Conservation (phyloP, 148 eudicot genomes). For the Polygonum aviculare region DNA sequence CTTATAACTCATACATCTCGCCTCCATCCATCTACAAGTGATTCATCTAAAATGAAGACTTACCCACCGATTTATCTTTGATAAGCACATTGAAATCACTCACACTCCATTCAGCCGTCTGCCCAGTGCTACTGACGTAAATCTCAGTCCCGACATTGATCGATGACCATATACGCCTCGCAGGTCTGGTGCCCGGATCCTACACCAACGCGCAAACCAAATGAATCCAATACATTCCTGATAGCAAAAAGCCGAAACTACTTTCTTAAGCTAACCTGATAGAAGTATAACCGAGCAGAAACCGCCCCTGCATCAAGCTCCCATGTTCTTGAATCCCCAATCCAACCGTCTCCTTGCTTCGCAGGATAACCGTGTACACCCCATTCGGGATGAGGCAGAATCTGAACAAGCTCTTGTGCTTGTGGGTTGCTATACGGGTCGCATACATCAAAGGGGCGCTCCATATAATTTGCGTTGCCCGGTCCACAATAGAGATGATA, state of each 20-base stretch:
- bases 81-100: constrained; percentile 24
- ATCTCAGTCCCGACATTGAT: constrained; percentile 23
- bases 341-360: constrained; percentile 33
- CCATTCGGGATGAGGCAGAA: constrained; percentile 37
- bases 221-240: background rate
- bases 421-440: constrained; percentile 41
- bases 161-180: constrained; percentile 24
- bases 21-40: constrained; percentile 1
- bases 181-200: constrained; percentile 30
- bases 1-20: background rate
- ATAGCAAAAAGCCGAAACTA: background rate
- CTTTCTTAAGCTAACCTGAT: constrained; percentile 20
- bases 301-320: constrained; percentile 26
- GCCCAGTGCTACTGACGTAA: constrained; percentile 13
- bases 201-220: constrained; percentile 1
- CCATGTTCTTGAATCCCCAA: constrained; percentile 30
- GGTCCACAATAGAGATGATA: constrained; percentile 49
- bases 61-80: background rate
- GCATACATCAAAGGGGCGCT: constrained; percentile 27
- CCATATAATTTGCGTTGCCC: constrained; percentile 33
- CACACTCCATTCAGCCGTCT: constrained; percentile 30
- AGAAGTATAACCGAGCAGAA: constrained; percentile 26
- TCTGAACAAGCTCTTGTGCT: constrained; percentile 29
- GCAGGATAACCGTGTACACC: constrained; percentile 32
- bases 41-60: background rate